phyloP scores from a whole-genome alignment of 1,139 yeast genomes.

The Hemisphaericaspora xylofermentans region DNA sequence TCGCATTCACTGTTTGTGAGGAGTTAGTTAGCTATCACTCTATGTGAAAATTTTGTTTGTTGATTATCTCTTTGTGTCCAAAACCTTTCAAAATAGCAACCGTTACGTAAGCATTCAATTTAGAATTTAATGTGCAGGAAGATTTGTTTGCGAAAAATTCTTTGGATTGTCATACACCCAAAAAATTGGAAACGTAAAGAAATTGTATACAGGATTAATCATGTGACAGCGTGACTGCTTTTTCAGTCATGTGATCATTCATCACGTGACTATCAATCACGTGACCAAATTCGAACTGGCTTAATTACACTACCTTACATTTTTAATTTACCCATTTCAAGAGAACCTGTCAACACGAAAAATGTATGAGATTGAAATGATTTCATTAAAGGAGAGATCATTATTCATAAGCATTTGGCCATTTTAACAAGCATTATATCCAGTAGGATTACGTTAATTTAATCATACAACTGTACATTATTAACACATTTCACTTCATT shows the following conservation, averaged over 20 bases:
- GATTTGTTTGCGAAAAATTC: background rate
- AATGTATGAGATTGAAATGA: too few relatives aligned
- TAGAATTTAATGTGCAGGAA: background rate
- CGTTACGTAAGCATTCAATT: background rate
- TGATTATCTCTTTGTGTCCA: too few relatives aligned
- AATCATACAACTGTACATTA: conserved; percentile 7
- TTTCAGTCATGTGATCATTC: conserved; percentile 2
- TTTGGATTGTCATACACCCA: background rate
- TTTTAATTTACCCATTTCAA: too few relatives aligned
- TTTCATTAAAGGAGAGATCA: too few relatives aligned
- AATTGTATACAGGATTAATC: conserved; percentile 3
- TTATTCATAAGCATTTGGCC: background rate
- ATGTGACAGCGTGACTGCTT: conserved; percentile 7
- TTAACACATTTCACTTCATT: conserved; percentile 12
- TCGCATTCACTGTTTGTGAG: background rate
- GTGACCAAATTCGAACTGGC: too few relatives aligned
- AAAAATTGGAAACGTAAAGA: too few relatives aligned
- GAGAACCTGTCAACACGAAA: background rate
- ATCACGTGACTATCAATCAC: background rate
- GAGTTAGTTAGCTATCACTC: background rate
- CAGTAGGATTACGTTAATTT: background rate
- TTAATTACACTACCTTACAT: too few relatives aligned
- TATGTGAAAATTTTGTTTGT: conserved; percentile 1
- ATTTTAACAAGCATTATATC: background rate
- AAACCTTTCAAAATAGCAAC: background rate